Evolutionary conservation across 1,139 yeast genomes (phyloP).

Genomic region (Sugiyamaella xylanicola): DNA sequence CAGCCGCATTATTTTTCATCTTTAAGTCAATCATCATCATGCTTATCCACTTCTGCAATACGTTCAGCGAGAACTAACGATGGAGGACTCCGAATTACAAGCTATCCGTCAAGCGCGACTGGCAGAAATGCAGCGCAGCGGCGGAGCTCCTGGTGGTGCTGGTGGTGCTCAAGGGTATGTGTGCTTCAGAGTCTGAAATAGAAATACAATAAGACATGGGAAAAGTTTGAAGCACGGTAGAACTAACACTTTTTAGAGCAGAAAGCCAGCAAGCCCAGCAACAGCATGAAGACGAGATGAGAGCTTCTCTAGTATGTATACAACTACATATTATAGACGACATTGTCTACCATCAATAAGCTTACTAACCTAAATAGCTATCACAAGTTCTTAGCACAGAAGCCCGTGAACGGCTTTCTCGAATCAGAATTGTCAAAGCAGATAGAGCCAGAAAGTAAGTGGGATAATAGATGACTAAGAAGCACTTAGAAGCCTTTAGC

Average conservation of each 20-base stretch:
- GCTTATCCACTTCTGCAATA: too few relatives aligned
- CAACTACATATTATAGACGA: too few relatives aligned
- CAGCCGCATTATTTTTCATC: too few relatives aligned
- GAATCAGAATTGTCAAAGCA: conserved; percentile 87
- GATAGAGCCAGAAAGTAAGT: conserved; percentile 74
- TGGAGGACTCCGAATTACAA: conserved; percentile 73
- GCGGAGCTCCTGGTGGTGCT: conserved; percentile 31
- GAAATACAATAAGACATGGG: too few relatives aligned
- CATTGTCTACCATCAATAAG: too few relatives aligned
- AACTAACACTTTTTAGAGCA: not conserved
- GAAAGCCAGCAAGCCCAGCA: conserved; percentile 18
- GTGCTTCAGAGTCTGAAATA: not conserved
- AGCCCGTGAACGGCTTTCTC: conserved; percentile 84
- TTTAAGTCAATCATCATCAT: too few relatives aligned
- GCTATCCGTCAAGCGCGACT: conserved; percentile 89
- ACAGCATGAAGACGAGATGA: conserved; percentile 40
- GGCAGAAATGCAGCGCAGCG: conserved; percentile 68
- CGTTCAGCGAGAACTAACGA: too few relatives aligned
- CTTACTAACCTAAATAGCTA: conserved; percentile 55
- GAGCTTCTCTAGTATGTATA: conserved; percentile 39
- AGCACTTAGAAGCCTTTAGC: too few relatives aligned
- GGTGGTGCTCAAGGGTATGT: conserved; percentile 13
- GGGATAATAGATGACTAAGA: too few relatives aligned
- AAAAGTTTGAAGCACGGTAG: conserved; percentile 10
- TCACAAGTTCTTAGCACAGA: conserved; percentile 74